Conservation (phyloP, 331 rosid genomes). For the Pyracantha coccinea region DNA sequence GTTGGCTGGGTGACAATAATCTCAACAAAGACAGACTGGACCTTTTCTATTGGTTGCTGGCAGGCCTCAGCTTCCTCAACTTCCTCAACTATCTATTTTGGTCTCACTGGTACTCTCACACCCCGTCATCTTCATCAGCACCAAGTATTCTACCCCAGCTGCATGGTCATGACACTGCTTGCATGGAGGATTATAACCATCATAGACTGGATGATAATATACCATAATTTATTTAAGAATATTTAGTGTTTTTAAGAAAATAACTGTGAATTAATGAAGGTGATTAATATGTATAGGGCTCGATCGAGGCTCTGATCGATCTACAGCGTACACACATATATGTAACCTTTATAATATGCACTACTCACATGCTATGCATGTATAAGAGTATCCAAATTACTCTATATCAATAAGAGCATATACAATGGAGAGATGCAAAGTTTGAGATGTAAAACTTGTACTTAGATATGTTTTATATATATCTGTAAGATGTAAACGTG, state of each 20-base stretch:
- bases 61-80: slow-evolving; percentile 65
- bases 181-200: slow-evolving; percentile 12
- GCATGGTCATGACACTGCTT: background rate
- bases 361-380: background rate
- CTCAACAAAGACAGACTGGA: slow-evolving; percentile 82
- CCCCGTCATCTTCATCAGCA: slow-evolving; percentile 18
- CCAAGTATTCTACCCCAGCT: background rate
- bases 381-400: background rate
- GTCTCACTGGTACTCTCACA: slow-evolving; percentile 50
- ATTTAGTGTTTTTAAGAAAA: background rate
- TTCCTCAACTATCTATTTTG: slow-evolving; percentile 73
- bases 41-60: slow-evolving; percentile 82
- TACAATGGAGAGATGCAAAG: too few relatives aligned
- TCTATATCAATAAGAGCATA: background rate
- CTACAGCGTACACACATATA: background rate
- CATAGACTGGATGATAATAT: slow-evolving; percentile 15
- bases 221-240: slow-evolving; percentile 15
- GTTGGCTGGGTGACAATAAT: slow-evolving; percentile 70
- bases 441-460: too few relatives aligned
- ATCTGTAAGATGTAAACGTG: too few relatives aligned
- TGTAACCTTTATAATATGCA: background rate
- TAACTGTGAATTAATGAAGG: background rate
- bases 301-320: background rate
- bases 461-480: too few relatives aligned
- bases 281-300: background rate